A percentile compares a stretch with the other conserved stretches of the same genome.
phyloP scores from a whole-genome alignment of 176 grass and related monocot genomes.

The sorghum (Sorghum bicolor) region DNA sequence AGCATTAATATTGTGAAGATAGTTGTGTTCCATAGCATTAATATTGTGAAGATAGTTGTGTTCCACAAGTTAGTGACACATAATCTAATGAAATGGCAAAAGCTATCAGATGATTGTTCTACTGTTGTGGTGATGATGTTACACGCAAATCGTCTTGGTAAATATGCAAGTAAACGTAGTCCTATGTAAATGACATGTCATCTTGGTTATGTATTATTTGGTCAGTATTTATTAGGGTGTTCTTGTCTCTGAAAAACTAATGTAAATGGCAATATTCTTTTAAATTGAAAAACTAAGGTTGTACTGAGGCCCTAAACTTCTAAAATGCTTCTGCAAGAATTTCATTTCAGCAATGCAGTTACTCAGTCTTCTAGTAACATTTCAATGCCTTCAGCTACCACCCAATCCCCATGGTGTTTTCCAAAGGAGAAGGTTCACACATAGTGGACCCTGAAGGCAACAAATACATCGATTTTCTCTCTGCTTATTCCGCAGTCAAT shows the following conservation, averaged over 20 bases:
- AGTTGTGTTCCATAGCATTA: too few species aligned
- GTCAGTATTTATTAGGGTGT: not conserved
- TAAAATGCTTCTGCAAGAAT: not conserved
- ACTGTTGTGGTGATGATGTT: too few species aligned
- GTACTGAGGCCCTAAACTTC: not conserved
- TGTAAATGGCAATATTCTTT: not conserved
- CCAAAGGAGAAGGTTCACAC: constrained; percentile 70
- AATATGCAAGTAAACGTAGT: not conserved
- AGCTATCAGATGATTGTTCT: too few species aligned
- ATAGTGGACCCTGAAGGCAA: constrained; percentile 97
- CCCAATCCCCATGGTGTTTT: constrained; percentile 91
- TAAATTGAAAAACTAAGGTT: not conserved
- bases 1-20: too few species aligned
- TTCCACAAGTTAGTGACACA: too few species aligned
- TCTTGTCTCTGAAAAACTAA: not conserved
- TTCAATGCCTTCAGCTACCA: constrained; percentile 66
- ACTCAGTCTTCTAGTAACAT: not conserved
- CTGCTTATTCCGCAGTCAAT: constrained; percentile 96
- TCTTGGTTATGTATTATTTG: not conserved
- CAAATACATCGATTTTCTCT: constrained; percentile 93
- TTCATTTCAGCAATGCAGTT: not conserved
- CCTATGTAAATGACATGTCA: not conserved
- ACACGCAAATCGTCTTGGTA: too few species aligned
- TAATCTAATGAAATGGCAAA: too few species aligned
- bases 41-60: too few species aligned